Conservation (phyloP, 352 stramenopile genomes). For the Pythium vanterpoolii region DNA sequence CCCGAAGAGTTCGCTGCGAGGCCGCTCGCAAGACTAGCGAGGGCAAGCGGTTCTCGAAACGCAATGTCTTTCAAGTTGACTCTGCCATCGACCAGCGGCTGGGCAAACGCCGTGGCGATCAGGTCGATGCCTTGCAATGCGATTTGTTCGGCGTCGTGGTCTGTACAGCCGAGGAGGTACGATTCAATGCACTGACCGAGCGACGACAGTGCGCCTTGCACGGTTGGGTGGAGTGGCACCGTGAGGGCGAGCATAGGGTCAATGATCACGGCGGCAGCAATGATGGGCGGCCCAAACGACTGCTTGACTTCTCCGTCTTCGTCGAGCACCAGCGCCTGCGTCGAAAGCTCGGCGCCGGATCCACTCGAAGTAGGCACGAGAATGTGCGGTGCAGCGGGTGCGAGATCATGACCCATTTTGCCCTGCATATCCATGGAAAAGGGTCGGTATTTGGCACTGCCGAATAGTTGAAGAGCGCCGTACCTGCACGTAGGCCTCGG, state of each 20-base stretch:
- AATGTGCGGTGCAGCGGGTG: constrained; percentile 35
- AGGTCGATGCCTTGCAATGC: constrained; percentile 61
- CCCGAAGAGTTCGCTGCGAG: constrained; percentile 54
- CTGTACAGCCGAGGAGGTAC: constrained; percentile 50
- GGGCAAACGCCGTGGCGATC: constrained; percentile 43
- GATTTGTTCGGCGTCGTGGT: constrained; percentile 38
- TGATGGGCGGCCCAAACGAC: constrained; percentile 44
- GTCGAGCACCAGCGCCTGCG: constrained; percentile 50
- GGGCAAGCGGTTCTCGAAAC: constrained; percentile 51
- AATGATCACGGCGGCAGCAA: constrained; percentile 55
- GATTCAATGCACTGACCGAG: constrained; percentile 74
- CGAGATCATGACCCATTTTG: constrained; percentile 19
- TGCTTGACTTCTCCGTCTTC: constrained; percentile 62
- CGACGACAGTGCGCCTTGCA: constrained; percentile 59
- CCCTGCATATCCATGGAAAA: constrained; percentile 2
- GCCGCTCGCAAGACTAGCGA: constrained; percentile 54
- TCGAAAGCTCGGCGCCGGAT: constrained; percentile 51
- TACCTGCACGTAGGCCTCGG: constrained; percentile 31
- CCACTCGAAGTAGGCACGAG: constrained; percentile 63
- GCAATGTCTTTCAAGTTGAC: constrained; percentile 55
- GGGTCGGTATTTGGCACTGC: too few species aligned
- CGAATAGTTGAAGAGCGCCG: too few species aligned
- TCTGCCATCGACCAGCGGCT: constrained; percentile 57
- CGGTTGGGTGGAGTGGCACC: constrained; percentile 46
- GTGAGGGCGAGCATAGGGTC: constrained; percentile 64